Base-by-base conservation (phyloP, 352 stramenopile genomes). In the Phytophthora hybrid region DNA sequence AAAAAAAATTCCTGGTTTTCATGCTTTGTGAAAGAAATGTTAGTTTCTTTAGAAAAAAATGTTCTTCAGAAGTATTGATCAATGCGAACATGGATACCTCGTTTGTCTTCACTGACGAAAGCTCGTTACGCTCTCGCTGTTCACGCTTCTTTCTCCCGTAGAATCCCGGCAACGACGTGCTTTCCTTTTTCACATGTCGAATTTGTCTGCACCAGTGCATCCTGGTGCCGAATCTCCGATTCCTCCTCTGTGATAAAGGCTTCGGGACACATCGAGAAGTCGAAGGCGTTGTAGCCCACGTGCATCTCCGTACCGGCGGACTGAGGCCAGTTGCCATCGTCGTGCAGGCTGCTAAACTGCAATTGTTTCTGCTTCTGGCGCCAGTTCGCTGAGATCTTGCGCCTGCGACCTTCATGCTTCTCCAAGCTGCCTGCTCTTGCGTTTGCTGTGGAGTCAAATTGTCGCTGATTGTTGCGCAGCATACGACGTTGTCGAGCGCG, bases 231-330 rank as follows among this genome's bases (percentile, higher is more conserved):
- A 3, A 8, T 1, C 16, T 19, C 41, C 16, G 18, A 51, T 4
- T 14, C 23, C 13, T 23, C 19, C 21, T 23, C 21, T 1, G 54
- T 60, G 11, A 53, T 41, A 32, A 83, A 81, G 44, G 69, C 65
- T 46, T 83, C 76, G 6, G 73, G 76, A 2, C 64, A 76, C 29
- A 29, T 47, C 7, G 44, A 54, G 26, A 71, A 81, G 63, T 80
- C 69, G 44, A 81, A 79, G 13, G 76, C 76, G 53, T 77, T 79
- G 37, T 79, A 71, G 16, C 44, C 41, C 31, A 74, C 56, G 44
- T 63, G 67, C 67, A 69, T 47, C 53, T 73, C 66, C 29, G 67
- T 59, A 16, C 63, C 44, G 29, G 57, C 59, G 44, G 49, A 19
- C 19, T 46, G 31, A 21, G 18, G 34, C 57, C 57, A 62, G 51